Percentiles rank a stretch among this genome's conserved stretches.
Conservation (phyloP, 1,284 basidiomycete species). For the Moesziomyces sp. region DNA sequence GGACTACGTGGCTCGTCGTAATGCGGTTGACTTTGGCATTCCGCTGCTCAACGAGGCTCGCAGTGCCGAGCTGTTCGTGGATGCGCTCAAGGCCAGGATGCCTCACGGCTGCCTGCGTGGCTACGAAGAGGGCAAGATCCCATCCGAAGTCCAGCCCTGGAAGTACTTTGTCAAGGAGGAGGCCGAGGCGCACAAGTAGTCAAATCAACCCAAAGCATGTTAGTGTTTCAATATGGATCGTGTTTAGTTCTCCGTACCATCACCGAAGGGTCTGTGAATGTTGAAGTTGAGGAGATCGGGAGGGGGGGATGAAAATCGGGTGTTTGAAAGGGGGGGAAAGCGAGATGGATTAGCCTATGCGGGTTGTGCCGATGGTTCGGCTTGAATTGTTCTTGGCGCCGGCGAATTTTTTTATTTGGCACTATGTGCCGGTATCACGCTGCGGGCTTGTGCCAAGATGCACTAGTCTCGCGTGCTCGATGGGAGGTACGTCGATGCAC, state of each 20-base stretch:
- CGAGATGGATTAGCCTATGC: neutral
- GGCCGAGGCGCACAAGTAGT: conserved; percentile 17
- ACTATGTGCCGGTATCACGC: too few relatives aligned
- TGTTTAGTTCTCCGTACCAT: too few relatives aligned
- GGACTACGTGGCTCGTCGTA: conserved; percentile 87
- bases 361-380: conserved; percentile 5
- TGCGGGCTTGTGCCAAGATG: too few relatives aligned
- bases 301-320: too few relatives aligned
- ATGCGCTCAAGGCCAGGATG: conserved; percentile 88
- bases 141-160: conserved; percentile 79
- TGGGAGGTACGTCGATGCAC: too few relatives aligned
- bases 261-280: too few relatives aligned
- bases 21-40: conserved; percentile 67
- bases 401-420: too few relatives aligned
- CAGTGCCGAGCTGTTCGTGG: conserved; percentile 89
- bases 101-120: conserved; percentile 81
- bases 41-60: conserved; percentile 91
- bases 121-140: conserved; percentile 89
- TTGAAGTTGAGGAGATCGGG: too few relatives aligned
- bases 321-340: neutral
- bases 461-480: too few relatives aligned
- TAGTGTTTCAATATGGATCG: too few relatives aligned
- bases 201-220: neutral
- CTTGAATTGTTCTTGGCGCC: neutral
- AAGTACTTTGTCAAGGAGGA: conserved; percentile 60